Evolutionary conservation across 1,139 yeast genomes (phyloP).

Genomic region (Fermentozyma sake): DNA sequence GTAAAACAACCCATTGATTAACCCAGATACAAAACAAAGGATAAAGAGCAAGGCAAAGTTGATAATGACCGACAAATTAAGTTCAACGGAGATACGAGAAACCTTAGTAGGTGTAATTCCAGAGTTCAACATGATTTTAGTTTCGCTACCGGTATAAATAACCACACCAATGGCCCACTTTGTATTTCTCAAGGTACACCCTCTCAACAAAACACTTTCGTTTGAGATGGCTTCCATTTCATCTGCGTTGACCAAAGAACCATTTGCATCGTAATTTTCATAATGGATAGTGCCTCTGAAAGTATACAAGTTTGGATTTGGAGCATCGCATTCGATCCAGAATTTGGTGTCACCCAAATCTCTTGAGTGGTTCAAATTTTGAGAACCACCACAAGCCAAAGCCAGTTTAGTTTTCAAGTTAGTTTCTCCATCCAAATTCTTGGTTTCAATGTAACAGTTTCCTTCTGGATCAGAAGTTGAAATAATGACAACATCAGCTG

Average conservation of each 20-base stretch:
- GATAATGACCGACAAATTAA: constrained; percentile 75
- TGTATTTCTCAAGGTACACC: constrained; percentile 88
- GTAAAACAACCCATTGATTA: constrained; percentile 78
- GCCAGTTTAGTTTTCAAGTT: constrained; percentile 81
- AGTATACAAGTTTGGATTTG: constrained; percentile 77
- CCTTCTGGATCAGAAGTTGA: constrained; percentile 88
- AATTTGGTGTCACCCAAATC: constrained; percentile 75
- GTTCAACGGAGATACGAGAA: constrained; percentile 76
- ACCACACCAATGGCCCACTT: constrained; percentile 92
- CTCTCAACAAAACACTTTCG: constrained; percentile 80
- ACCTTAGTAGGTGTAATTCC: constrained; percentile 90
- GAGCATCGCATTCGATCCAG: constrained; percentile 89
- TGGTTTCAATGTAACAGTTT: constrained; percentile 89
- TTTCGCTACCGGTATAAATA: constrained; percentile 82
- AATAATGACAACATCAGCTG: constrained; percentile 80
- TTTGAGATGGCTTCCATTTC: constrained; percentile 73
- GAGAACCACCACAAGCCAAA: constrained; percentile 59
- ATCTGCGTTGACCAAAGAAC: constrained; percentile 34
- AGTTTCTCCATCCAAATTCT: constrained; percentile 94
- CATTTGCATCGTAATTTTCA: constrained; percentile 39
- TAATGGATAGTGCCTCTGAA: constrained; percentile 83
- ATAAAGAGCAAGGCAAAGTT: constrained; percentile 73
- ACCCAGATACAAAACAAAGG: constrained; percentile 77
- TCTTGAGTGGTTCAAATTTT: constrained; percentile 53
- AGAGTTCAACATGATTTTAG: constrained; percentile 89